Conservation (phyloP, 148 eudicot species). For the Arbutus unedo region DNA sequence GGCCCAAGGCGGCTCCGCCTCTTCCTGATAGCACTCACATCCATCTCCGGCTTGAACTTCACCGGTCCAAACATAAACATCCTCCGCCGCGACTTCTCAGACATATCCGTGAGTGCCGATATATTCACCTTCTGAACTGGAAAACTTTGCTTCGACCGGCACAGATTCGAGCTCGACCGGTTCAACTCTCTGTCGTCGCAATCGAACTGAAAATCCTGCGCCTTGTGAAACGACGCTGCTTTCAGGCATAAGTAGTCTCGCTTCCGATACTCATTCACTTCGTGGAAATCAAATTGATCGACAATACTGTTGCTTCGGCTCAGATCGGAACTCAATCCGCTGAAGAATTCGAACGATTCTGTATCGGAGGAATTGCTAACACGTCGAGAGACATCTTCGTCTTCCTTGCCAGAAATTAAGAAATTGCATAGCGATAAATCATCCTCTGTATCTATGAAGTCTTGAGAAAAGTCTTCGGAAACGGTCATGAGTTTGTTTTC, state of each 20-base stretch:
- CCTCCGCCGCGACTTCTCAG: constrained; percentile 24
- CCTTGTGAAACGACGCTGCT: constrained; percentile 11
- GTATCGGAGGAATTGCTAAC: background rate
- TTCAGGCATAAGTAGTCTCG: constrained; percentile 12
- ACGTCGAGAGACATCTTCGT: background rate
- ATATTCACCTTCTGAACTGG: constrained; percentile 33
- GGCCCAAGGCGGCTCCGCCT: constrained; percentile 19
- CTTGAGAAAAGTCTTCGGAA: background rate
- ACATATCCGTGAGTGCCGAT: constrained; percentile 29
- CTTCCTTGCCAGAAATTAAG: constrained; percentile 4
- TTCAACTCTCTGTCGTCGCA: background rate
- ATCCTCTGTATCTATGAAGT: background rate
- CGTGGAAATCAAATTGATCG: background rate
- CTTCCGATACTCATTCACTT: constrained; percentile 15
- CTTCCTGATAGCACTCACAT: constrained; percentile 27
- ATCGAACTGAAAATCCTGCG: background rate
- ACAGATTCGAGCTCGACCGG: constrained; percentile 15
- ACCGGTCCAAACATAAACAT: constrained; percentile 41
- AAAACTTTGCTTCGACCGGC: no score
- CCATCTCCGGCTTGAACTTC: constrained; percentile 46
- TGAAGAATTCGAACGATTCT: constrained; percentile 13
- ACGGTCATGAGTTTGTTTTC: background rate
- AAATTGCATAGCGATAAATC: constrained; percentile 15
- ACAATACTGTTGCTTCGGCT: background rate
- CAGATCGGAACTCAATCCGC: background rate